Base-by-base conservation (phyloP, 2,329 filamentous ascomycete species). In the Botrytis fragariae region DNA sequence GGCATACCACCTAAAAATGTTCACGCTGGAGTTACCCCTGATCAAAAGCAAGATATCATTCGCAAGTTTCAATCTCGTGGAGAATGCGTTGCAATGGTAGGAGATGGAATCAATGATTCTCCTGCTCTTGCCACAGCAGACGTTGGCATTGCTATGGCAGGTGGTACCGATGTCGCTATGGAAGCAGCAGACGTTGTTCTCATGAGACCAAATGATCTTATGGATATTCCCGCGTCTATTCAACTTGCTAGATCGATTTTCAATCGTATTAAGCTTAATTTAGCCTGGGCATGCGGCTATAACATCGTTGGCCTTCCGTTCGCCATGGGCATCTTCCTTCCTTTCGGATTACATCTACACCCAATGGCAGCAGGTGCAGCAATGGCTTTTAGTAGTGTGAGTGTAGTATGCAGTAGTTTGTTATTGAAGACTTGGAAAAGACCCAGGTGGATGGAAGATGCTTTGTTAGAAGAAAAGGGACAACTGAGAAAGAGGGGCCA, bases 81-180 rank as follows among this genome's bases (percentile, higher is more conserved):
- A 74, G 89, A 94, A 78, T 86, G 92, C 68, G 93, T 98, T 39
- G 96, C 93, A 77, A 99, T 99, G 96, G 95, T 98, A 22, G 95
- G 96, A 70, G 96, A 99, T 82, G 96, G 96, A 60, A 98, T 99
- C 87, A 99, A 99, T 83, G 96, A 99, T 84, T 97, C 94, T 0
- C 96, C 96, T 0, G 96, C 96, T 0, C 89, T 99, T 18, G 96
- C 94, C 0, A 97, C 94, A 0, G 95, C 96, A 18, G 91, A 97
- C 78, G 90, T 98, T 42, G 96, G 96, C 76, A 97, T 99, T 77
- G 95, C 95, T 73, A 93, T 99, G 83, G 89, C 93, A 8, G 94
- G 91, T 12, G 96, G 96, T 73, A 98, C 96, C 0, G 96, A 98
- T 81, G 95, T 99, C 1, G 96, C 96, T 68, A 97, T 99, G 90